phyloP scores from a whole-genome alignment of 2,329 filamentous ascomycete genomes.

The Diaporthe capsici region DNA sequence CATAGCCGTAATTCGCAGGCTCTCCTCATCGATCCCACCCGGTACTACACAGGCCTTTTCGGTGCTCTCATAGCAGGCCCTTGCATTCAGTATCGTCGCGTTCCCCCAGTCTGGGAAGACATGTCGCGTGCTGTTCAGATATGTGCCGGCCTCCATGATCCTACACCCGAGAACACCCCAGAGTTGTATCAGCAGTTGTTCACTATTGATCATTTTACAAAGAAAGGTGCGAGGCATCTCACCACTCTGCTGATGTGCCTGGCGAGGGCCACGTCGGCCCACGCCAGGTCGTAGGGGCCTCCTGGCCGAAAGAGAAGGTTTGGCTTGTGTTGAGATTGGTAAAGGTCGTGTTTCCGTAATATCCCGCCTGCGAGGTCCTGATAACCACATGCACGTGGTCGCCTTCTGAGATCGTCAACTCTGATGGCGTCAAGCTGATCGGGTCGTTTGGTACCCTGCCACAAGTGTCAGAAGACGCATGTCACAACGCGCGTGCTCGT shows the following conservation, averaged over 20 bases:
- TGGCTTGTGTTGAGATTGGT: conserved; percentile 32
- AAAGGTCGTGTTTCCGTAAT: conserved; percentile 2
- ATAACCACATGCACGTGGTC: conserved; percentile 11
- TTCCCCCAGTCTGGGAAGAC: conserved; percentile 33
- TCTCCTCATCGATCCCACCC: neutral
- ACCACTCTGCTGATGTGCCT: conserved; percentile 30
- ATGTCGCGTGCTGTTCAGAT: conserved; percentile 24
- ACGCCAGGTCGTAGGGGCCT: conserved; percentile 13
- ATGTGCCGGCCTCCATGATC: conserved; percentile 31
- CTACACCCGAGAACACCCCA: neutral
- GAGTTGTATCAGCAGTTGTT: neutral
- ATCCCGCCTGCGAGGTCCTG: conserved; percentile 1
- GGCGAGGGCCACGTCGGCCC: conserved; percentile 31
- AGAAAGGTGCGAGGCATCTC: neutral
- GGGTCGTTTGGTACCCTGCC: conserved; percentile 23
- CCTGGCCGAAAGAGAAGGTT: conserved; percentile 9
- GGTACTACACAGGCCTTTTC: neutral
- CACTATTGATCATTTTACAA: neutral
- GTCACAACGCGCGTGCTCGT: neutral
- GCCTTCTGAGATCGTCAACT: conserved; percentile 15
- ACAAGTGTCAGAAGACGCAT: neutral
- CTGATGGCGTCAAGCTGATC: neutral
- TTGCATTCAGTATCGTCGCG: conserved; percentile 20
- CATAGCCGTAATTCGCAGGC: conserved; percentile 19
- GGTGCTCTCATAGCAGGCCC: neutral